Conservation (phyloP, 768 basidiomycete species). For the Mycena belliarum region DNA sequence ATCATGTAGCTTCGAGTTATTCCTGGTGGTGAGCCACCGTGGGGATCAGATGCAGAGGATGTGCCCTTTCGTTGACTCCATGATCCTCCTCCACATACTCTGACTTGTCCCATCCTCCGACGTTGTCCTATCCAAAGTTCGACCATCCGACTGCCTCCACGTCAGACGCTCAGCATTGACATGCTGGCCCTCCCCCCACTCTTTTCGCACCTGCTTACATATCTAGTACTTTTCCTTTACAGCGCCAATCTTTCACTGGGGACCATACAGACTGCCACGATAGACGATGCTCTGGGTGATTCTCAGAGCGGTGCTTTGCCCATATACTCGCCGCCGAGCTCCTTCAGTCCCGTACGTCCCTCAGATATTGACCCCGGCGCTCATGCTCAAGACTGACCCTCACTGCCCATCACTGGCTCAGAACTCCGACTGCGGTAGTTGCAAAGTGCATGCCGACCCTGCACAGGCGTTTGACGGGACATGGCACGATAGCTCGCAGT, state of each 20-base stretch:
- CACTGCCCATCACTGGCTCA: not conserved
- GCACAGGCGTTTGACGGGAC: not conserved
- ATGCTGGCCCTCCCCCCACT: not conserved
- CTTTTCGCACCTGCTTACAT: not conserved
- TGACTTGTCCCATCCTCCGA: not conserved
- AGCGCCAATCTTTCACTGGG: not conserved
- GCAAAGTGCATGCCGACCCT: constrained; percentile 6
- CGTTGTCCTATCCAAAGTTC: not conserved
- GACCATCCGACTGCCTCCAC: not conserved
- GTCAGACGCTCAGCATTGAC: not conserved
- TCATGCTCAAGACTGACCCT: not conserved
- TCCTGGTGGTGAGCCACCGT: too few species aligned
- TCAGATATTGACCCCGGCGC: not conserved
- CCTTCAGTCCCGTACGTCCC: not conserved
- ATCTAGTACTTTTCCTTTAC: not conserved
- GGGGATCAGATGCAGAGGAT: too few species aligned
- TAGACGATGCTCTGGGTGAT: not conserved
- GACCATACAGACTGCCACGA: not conserved
- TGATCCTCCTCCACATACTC: not conserved
- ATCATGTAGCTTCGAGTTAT: too few species aligned
- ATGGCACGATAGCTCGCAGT: constrained; percentile 18
- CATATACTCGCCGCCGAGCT: not conserved
- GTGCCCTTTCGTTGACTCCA: too few species aligned
- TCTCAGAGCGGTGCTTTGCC: not conserved
- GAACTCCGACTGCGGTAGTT: constrained; percentile 15